Base-by-base conservation (phyloP, 2,329 filamentous ascomycete genomes). In the Zymoseptoria brevis region DNA sequence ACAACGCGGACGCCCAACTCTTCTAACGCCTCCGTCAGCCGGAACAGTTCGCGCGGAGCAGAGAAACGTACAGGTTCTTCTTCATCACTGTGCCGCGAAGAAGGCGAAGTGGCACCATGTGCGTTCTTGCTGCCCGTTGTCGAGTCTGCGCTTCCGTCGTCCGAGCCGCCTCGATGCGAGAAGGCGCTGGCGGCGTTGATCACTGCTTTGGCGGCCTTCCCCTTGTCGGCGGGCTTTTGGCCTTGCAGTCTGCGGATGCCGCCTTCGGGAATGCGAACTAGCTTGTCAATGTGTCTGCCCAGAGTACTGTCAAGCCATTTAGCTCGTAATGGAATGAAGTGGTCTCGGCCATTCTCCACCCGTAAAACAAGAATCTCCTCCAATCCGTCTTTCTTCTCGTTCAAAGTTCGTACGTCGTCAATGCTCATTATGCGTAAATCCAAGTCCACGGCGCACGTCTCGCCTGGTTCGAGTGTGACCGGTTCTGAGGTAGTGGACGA, bases 351-450 rank as follows among this genome's bases (percentile, higher is more conserved):
- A 56, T 87, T 84, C 9, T 85, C 81, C 4, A 99, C 89, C 0
- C 91, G 86, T 8, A 99, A 80, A 1, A 99, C 87, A 7, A 99
- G 79, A 2, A 99, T 86, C 64, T 97, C 91, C 62, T 97, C 93
- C 0, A 99, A 77, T 7, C 77, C 1, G 80, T 78, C 16, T 41
- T 58, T 48, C 26, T 57, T 52, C n/a, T 87, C 80, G 65, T 97
- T 97, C 45, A 99, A 79, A 1, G 80, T 76, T 19, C 83, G 84
- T 0, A 90, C 84, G 19, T 87, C 81, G 0, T 80, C 73, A 3
- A 89, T 73, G 51, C 85, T 81, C 3, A 81, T 80, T 8, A 97
- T 80, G 49, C 85, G 80, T 0, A 88, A 77, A 45, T 87, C 84
- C 0, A 99, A 71, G 16, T 87, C 77, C 0, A 89, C 84, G 54